A percentile compares a stretch with the other conserved stretches of the same genome.
These are phyloP conservation scores for Haplographium delicatum DNA, from an alignment of 495 filamentous ascomycete genomes.

Conservation along the genomic window DNA sequence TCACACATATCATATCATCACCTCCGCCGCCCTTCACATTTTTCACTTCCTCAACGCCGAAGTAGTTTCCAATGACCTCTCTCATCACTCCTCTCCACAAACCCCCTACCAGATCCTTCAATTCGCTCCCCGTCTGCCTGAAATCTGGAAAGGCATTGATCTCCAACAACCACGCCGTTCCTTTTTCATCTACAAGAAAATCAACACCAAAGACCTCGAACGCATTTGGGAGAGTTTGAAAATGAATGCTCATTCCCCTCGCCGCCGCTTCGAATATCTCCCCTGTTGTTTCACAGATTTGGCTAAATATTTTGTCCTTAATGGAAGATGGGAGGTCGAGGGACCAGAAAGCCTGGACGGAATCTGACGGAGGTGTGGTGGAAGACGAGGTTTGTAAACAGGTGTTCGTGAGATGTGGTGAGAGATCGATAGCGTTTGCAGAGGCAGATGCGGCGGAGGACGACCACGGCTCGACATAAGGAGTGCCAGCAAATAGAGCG, in stretches of 20 bases:
- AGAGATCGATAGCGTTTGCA: conserved; percentile 43
- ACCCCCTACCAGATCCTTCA: conserved; percentile 63
- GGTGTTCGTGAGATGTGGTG: conserved; percentile 85
- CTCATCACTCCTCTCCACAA: conserved; percentile 71
- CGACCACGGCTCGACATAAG: conserved; percentile 48
- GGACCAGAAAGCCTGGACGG: conserved; percentile 66
- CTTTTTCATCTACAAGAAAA: conserved; percentile 69
- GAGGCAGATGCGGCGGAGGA: background rate
- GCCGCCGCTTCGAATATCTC: conserved; percentile 84
- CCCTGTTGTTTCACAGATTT: conserved; percentile 66
- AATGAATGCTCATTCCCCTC: conserved; percentile 76
- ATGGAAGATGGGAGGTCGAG: conserved; percentile 29
- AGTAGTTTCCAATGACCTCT: conserved; percentile 59
- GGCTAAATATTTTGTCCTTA: conserved; percentile 59
- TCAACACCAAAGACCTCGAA: conserved; percentile 94
- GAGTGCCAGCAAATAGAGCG: conserved; percentile 75
- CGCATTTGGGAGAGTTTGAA: conserved; percentile 79
- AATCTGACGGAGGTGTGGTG: too few species aligned
- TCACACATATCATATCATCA: conserved; percentile 27
- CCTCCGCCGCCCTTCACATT: conserved; percentile 26
- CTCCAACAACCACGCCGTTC: conserved; percentile 71
- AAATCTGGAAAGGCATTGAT: conserved; percentile 98
- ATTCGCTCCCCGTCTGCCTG: conserved; percentile 73
- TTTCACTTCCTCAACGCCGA: conserved; percentile 33
- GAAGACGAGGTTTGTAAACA: conserved; percentile 70